Conservation (phyloP, 345 rosid species). For the Punica granatum region DNA sequence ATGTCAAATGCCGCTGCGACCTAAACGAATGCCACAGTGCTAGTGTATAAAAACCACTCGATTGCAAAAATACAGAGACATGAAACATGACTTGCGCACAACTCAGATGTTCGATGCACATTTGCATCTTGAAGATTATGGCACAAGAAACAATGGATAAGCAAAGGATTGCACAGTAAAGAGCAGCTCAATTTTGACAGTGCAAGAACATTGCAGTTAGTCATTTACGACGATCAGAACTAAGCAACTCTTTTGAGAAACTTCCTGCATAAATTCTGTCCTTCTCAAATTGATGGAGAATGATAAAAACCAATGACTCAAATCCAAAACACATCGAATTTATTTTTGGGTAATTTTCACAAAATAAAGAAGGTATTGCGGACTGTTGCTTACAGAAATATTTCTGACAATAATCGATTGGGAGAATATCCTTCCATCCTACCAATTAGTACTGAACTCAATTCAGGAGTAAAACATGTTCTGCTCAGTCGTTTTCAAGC, state of each 20-base stretch:
- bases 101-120: neutral
- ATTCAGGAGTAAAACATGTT: neutral
- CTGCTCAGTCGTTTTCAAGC: neutral
- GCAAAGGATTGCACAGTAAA: neutral
- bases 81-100: neutral
- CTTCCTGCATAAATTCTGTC: no score
- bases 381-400: no score
- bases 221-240: neutral
- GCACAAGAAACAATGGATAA: neutral
- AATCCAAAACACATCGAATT: neutral
- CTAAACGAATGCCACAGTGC: slow-evolving; percentile 6
- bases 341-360: neutral
- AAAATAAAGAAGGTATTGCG: no score
- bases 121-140: neutral
- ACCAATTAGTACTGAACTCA: neutral
- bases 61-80: neutral
- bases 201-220: slow-evolving; percentile 26
- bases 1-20: slow-evolving; percentile 80
- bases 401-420: no score
- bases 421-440: neutral
- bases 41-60: neutral
- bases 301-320: neutral
- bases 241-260: neutral
- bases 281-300: neutral
- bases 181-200: neutral